Evolutionary conservation across 148 eudicot species (phyloP).

Genomic region (Chenopodium quinoa): DNA sequence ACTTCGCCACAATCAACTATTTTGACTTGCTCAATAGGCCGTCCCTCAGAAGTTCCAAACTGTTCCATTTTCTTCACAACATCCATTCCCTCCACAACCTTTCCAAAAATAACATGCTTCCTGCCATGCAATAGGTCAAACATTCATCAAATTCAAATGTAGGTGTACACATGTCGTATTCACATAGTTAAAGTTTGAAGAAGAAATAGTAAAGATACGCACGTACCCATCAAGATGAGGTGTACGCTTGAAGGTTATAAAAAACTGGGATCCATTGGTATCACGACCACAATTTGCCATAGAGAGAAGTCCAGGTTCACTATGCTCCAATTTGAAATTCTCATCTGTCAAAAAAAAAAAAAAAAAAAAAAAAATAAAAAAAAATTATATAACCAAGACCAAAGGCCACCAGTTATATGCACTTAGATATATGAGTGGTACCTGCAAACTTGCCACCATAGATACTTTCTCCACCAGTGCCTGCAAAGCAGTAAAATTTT

Average conservation of each 20-base stretch:
- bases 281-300: slow-evolving; percentile 94
- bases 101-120: slow-evolving; percentile 95
- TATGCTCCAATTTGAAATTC: slow-evolving; percentile 79
- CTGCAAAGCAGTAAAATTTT: slow-evolving; percentile 79
- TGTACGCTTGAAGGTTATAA: slow-evolving; percentile 72
- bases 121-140: slow-evolving; percentile 40
- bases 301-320: slow-evolving; percentile 71
- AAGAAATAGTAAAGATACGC: not conserved
- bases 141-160: slow-evolving; percentile 6
- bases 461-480: slow-evolving; percentile 99
- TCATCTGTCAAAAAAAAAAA: slow-evolving; percentile 55
- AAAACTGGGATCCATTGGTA: slow-evolving; percentile 97
- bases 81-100: slow-evolving; percentile 84
- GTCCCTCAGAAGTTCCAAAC: slow-evolving; percentile 61
- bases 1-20: slow-evolving; percentile 80
- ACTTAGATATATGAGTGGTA: slow-evolving; percentile 24
- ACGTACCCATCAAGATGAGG: slow-evolving; percentile 92
- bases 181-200: not conserved
- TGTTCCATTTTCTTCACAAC: slow-evolving; percentile 76
- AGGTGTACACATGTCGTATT: not conserved
- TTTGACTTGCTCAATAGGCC: slow-evolving; percentile 58
- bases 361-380: not conserved
- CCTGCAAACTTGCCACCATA: slow-evolving; percentile 97
- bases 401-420: not conserved
- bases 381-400: slow-evolving; percentile 7